Base-by-base conservation (phyloP, 768 basidiomycete genomes). In the Gloeostereum incarnatum region DNA sequence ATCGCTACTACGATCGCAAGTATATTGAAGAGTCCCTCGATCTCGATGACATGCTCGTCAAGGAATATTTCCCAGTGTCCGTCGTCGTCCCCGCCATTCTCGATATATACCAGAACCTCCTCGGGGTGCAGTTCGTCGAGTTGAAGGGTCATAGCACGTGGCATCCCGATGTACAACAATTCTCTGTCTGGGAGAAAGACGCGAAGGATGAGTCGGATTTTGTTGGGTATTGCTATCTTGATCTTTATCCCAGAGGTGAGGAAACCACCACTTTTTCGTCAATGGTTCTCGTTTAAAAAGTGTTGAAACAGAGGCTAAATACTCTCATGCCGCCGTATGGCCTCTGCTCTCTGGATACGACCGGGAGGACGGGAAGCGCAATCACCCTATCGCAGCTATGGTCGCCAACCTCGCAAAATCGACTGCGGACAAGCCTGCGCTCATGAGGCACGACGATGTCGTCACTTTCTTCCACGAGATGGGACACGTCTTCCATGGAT, bases 401-500 rank as follows among this genome's bases (percentile, higher is more conserved):
- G 90, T 92, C 5, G 89, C 90, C 26, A 92, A 91, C 55, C 71
- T 93, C 7, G 85, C 89, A 3, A 93, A 92, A 53, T 69, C 85
- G 3, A 88, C 86, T 1, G 74, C 79, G 1, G 76, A 80, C 5
- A 78, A 80, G 42, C 87, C 87, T 2, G 87, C 86, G 14, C 62
- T 90, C 24, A 85, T 93, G 86, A 65, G 74, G n/a, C 86, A 90
- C 44, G 78, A 81, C 48, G 85, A 89, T 41, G 87, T 88, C 1
- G 86, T 87, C 8, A 92, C 88, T 0, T 88, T 91, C 62, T 89
- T 91, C 73, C 89, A 92, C 48, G 89, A 90, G 58, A 85, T 88
- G 81, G 86, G 81, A 1, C 78, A 81, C 43, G 75, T 76, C 3
- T 81, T 81, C 65, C 78, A 81, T 46, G 75, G 73, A 7, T 57